Conservation (phyloP, 2,329 filamentous ascomycete species). For the Dothidotthia symphoricarpi region DNA sequence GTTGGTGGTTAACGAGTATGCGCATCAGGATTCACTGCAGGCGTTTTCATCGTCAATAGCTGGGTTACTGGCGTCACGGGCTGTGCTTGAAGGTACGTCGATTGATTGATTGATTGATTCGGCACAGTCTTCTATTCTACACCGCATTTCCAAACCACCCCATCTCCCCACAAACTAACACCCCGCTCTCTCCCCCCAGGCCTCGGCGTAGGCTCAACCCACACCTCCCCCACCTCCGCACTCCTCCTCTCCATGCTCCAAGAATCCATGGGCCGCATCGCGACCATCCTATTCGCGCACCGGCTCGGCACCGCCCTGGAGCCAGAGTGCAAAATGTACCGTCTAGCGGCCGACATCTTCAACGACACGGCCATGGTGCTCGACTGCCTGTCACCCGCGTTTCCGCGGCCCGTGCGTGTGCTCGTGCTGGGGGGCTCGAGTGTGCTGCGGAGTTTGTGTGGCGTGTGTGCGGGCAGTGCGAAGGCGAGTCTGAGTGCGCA, state of each 20-base stretch:
- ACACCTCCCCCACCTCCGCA: conserved; percentile 74
- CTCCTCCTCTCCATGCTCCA: conserved; percentile 80
- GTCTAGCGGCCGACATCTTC: conserved; percentile 81
- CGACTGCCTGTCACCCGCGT: conserved; percentile 75
- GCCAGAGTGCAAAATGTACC: conserved; percentile 87
- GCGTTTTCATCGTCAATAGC: conserved; percentile 83
- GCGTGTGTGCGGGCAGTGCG: conserved; percentile 83
- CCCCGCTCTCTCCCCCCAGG: conserved; percentile 42
- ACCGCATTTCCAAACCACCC: too few relatives aligned
- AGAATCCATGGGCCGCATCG: conserved; percentile 75
- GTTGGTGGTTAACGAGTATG: too few relatives aligned
- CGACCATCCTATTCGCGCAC: conserved; percentile 84
- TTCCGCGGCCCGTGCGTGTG: conserved; percentile 61
- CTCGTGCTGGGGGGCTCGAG: conserved; percentile 59
- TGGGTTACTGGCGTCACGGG: conserved; percentile 74
- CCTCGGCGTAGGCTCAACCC: conserved; percentile 80
- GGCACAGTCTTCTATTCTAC: not conserved
- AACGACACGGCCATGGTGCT: conserved; percentile 84
- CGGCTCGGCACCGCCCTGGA: conserved; percentile 78
- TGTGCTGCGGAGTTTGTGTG: conserved; percentile 69
- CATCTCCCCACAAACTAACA: too few relatives aligned
- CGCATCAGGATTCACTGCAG: conserved; percentile 72
- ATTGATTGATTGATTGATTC: conserved; percentile 1
- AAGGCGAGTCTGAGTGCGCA: conserved; percentile 91
- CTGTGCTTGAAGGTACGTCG: conserved; percentile 67